Conservation (phyloP, 768 basidiomycete genomes). For the Amanita pseudoporphyria region DNA sequence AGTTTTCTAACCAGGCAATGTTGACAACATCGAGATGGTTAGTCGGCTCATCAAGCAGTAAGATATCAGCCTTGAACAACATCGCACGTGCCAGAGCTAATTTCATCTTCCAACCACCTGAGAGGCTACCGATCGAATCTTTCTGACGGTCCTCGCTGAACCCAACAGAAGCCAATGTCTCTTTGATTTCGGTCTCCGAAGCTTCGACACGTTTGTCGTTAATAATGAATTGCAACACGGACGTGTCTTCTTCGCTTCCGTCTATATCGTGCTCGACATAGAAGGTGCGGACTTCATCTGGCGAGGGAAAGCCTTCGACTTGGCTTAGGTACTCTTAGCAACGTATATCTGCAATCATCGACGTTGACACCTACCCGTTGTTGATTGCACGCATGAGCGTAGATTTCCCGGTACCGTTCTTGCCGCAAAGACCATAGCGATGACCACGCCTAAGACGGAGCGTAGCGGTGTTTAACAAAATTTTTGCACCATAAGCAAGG, state of each 20-base stretch:
- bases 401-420: constrained; percentile 98
- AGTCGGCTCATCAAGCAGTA: constrained; percentile 94
- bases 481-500: constrained; percentile 97
- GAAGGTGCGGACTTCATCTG: constrained; percentile 96
- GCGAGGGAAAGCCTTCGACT: constrained; percentile 97
- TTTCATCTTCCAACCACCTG: constrained; percentile 99
- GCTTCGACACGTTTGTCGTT: constrained; percentile 77
- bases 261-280: constrained; percentile 99
- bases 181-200: constrained; percentile 56
- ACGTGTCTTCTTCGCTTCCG: constrained; percentile 86
- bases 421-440: constrained; percentile 97
- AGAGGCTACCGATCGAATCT: constrained; percentile 80
- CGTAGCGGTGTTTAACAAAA: constrained; percentile 90
- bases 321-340: constrained; percentile 39
- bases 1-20: constrained; percentile 94
- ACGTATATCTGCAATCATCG: constrained; percentile 4
- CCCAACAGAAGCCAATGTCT: constrained; percentile 84
- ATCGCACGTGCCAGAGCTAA: constrained; percentile 94
- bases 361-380: constrained; percentile 44
- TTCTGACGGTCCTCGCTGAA: constrained; percentile 84
- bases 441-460: constrained; percentile 98
- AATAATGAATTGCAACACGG: constrained; percentile 83
- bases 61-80: constrained; percentile 97
- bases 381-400: constrained; percentile 90
- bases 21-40: constrained; percentile 97